Conservation (phyloP, 768 basidiomycete genomes). For the Russula sp. region DNA sequence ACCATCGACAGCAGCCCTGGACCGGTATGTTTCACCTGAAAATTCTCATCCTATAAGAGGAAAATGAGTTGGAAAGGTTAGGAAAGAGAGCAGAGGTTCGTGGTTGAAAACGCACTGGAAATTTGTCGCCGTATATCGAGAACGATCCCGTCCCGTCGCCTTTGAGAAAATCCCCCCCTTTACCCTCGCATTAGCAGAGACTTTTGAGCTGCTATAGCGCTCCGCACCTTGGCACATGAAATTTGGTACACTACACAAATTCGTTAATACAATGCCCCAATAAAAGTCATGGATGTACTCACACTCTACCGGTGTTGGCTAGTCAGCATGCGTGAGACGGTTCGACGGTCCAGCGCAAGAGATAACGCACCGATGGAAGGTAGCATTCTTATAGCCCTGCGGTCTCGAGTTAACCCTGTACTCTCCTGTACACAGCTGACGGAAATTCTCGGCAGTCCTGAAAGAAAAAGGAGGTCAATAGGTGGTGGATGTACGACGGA, state of each 20-base stretch:
- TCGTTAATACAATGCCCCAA: constrained; percentile 25
- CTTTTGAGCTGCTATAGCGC: neutral
- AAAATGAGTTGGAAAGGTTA: neutral
- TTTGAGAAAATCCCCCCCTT: constrained; percentile 93
- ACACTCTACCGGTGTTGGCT: constrained; percentile 58
- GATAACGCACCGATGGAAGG: constrained; percentile 75
- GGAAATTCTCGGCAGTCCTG: constrained; percentile 97
- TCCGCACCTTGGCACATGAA: constrained; percentile 93
- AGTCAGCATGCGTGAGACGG: constrained; percentile 33
- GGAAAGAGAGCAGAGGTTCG: neutral
- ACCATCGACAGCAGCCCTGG: constrained; percentile 94
- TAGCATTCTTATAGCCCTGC: constrained; percentile 89
- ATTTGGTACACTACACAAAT: constrained; percentile 61
- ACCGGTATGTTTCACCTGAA: constrained; percentile 80
- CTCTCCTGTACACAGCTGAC: constrained; percentile 97
- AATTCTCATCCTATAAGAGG: constrained; percentile 81
- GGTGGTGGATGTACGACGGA: neutral
- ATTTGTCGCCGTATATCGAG: constrained; percentile 96
- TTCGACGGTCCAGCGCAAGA: constrained; percentile 29
- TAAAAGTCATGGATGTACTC: constrained; percentile 31
- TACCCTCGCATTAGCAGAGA: neutral
- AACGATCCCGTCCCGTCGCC: constrained; percentile 94
- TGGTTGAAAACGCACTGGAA: constrained; percentile 56
- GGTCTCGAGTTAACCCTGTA: constrained; percentile 81
- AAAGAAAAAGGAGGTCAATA: constrained; percentile 10